These are phyloP conservation scores for Rhizoclosmatium sp. DNA, from an alignment of 192 early-diverging fungal genomes.

Conservation along the genomic window DNA sequence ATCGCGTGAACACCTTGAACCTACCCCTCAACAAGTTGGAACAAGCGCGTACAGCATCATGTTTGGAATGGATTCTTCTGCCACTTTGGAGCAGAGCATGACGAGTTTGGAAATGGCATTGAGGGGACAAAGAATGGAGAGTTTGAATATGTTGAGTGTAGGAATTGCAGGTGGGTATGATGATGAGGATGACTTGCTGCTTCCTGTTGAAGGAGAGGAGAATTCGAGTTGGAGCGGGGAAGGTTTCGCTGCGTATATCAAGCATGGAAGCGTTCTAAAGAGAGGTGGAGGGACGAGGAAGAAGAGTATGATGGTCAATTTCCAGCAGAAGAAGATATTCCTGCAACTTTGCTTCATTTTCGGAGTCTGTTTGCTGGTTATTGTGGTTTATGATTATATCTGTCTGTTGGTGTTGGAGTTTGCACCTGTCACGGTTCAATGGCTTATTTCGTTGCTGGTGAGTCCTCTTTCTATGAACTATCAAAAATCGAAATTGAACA, in stretches of 20 bases:
- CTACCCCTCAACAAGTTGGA: no score
- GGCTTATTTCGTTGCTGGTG: constrained; percentile 36
- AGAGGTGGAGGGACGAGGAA: not conserved
- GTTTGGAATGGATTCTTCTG: no score
- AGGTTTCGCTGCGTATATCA: not conserved
- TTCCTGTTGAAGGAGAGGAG: not conserved
- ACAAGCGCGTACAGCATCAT: no score
- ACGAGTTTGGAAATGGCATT: not conserved
- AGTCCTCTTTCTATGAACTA: not conserved
- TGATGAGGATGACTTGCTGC: not conserved
- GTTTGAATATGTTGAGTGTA: not conserved
- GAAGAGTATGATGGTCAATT: not conserved
- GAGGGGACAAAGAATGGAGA: not conserved
- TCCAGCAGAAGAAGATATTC: constrained; percentile 35
- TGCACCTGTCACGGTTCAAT: constrained; percentile 17
- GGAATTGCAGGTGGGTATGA: not conserved
- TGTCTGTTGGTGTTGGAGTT: constrained; percentile 10
- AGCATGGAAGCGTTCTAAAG: not conserved
- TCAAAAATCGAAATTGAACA: not conserved
- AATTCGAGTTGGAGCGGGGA: not conserved
- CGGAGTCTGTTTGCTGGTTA: constrained; percentile 21
- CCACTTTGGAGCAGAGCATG: not conserved
- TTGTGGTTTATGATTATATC: constrained; percentile 33
- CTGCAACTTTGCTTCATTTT: constrained; percentile 32
- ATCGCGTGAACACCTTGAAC: no score